These are phyloP conservation scores for Nemophila menziesii DNA, from an alignment of 257 asterid species.

Conservation along the genomic window DNA sequence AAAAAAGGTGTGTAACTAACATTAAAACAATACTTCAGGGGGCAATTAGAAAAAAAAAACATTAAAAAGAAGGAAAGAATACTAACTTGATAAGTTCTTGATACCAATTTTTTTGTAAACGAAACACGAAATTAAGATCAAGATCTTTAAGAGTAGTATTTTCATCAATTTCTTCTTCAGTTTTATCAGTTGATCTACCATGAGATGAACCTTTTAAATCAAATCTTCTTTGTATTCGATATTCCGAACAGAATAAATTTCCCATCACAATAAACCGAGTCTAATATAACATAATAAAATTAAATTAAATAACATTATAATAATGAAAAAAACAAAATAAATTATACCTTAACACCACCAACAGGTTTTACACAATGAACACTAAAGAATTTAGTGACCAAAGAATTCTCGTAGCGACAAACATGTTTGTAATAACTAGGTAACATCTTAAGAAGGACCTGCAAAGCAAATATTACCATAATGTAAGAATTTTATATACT, in stretches of 20 bases:
- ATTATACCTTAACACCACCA: constrained; percentile 79
- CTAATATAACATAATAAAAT: constrained; percentile 21
- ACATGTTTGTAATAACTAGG: constrained; percentile 76
- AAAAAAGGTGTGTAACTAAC: too few species aligned
- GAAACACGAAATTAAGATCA: constrained; percentile 59
- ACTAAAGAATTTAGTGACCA: constrained; percentile 82
- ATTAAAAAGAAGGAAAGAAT: neutral
- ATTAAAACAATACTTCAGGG: too few species aligned
- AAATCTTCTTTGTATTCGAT: constrained; percentile 75
- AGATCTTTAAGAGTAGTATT: constrained; percentile 90
- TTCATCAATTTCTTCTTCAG: constrained; percentile 76
- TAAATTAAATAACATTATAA: constrained; percentile 15
- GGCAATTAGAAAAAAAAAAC: neutral
- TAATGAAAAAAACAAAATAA: constrained; percentile 1
- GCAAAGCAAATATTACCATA: constrained; percentile 16
- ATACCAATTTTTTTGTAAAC: constrained; percentile 68
- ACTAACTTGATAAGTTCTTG: constrained; percentile 84
- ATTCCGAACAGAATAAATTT: constrained; percentile 91
- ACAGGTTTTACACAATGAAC: constrained; percentile 97
- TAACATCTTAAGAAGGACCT: constrained; percentile 97
- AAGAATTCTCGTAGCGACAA: constrained; percentile 69
- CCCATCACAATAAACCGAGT: constrained; percentile 97
- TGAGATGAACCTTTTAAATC: constrained; percentile 94
- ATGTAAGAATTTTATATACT: constrained; percentile 9
- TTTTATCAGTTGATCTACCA: constrained; percentile 76